A percentile compares a stretch with the other conserved stretches of the same genome.
Conservation (phyloP, 768 basidiomycete genomes). For the Rhodotorula taiwanensis region DNA sequence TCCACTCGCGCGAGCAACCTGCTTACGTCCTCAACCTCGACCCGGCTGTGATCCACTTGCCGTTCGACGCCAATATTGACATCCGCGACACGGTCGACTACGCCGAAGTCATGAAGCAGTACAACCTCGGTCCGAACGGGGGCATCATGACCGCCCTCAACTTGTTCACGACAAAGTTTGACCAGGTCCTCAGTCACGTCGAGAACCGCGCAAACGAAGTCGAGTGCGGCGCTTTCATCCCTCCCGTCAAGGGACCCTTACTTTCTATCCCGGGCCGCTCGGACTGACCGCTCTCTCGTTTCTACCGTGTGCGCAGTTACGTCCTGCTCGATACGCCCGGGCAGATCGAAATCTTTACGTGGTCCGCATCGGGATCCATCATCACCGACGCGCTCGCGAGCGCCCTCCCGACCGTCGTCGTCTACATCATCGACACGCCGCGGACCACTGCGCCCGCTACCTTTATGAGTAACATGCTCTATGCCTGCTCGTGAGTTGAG, state of each 20-base stretch:
- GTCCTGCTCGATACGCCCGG: slow-evolving; percentile 95
- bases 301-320: slow-evolving; percentile 54
- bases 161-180: slow-evolving; percentile 96
- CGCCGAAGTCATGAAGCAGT: slow-evolving; percentile 99
- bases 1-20: slow-evolving; percentile 55
- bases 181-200: slow-evolving; percentile 83
- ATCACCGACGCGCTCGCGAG: slow-evolving; percentile 96
- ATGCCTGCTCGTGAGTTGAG: slow-evolving; percentile 89
- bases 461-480: slow-evolving; percentile 99
- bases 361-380: slow-evolving; percentile 97
- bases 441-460: slow-evolving; percentile 89
- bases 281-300: background rate
- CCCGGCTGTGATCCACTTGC: slow-evolving; percentile 83
- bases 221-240: slow-evolving; percentile 57
- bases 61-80: slow-evolving; percentile 95
- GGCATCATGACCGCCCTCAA: slow-evolving; percentile 96
- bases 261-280: background rate
- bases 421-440: slow-evolving; percentile 96
- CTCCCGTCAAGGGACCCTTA: too few relatives aligned
- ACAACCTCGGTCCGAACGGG: slow-evolving; percentile 96
- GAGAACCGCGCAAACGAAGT: slow-evolving; percentile 83
- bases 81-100: slow-evolving; percentile 97
- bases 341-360: slow-evolving; percentile 99
- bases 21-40: slow-evolving; percentile 98
- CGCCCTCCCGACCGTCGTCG: slow-evolving; percentile 84